Base-by-base conservation (phyloP, 352 stramenopile species). In the Albugo candida region DNA sequence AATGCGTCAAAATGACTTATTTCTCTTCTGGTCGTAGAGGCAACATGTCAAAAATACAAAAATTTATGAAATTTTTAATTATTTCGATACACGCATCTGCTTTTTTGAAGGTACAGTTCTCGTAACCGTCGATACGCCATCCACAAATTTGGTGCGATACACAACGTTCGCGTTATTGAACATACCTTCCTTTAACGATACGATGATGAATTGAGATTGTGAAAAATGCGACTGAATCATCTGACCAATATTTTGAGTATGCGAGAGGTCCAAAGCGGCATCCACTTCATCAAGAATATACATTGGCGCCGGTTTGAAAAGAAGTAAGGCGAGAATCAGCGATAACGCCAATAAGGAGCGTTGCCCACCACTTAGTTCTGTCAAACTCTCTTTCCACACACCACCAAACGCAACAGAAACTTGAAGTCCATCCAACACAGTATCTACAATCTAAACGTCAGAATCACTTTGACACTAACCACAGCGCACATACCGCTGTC, bases 91-190 rank as follows among this genome's bases (percentile, higher is more conserved):
- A 31, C 24, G 24, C 24, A 10, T 31, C 8, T 31, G 24, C 24
- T 31, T 31, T 31, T 31, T 31, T 31, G 24, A 31, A 31, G 78
- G 78, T 37, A 88, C 67, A 2, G 93, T 99, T 42, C 96, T 65
- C n/a, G 83, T 83, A 2, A 99, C 95, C 16, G 96, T 97, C n/a
- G 93, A 98, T 35, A 99, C 84, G 27, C 96, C 96, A 61, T 99
- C 95, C n/a, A 99, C 93, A 56, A 99, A 99, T 66, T 98, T 98
- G 24, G 96, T 99, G 43, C 94, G 77, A 73, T 99, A 99, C 45
- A 99, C 97, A 5, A 99, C 95, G 66, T 99, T 99, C 11, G 96
- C 96, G 62, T 99, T 99, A 72, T 99, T 99, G 73, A 99, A 99
- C 96, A 99, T 99, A 41, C 96, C 96, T 71, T 99, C 95, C 65